phyloP scores from a whole-genome alignment of 2,329 filamentous ascomycete genomes.

The Albifimbria verrucaria region DNA sequence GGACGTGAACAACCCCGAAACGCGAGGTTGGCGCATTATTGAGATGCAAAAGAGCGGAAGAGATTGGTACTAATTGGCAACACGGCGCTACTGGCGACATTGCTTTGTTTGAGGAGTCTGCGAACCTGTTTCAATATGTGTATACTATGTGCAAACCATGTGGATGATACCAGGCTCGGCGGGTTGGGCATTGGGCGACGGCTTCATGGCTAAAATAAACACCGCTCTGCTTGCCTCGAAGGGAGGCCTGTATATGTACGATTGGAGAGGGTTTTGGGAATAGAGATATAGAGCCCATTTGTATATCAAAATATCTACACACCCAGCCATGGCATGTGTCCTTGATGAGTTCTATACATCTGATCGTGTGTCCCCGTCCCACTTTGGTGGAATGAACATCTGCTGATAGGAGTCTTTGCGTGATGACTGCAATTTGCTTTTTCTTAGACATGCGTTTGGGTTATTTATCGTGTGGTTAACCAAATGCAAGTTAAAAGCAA shows the following conservation, averaged over 20 bases:
- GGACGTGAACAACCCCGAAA: conserved; percentile 96
- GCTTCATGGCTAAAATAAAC: conserved; percentile 14
- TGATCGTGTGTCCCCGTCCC: too few relatives aligned
- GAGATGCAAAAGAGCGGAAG: conserved; percentile 98
- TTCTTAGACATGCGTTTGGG: too few relatives aligned
- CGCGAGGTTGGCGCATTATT: conserved; percentile 93
- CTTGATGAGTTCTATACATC: too few relatives aligned
- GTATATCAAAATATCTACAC: background rate
- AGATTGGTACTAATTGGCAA: conserved; percentile 62
- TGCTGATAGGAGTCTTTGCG: too few relatives aligned
- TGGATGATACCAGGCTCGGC: conserved; percentile 15
- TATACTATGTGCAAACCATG: conserved; percentile 27
- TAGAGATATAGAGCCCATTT: conserved; percentile 12
- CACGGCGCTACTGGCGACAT: conserved; percentile 5
- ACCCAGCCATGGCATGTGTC: too few relatives aligned
- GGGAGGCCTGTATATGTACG: conserved; percentile 25
- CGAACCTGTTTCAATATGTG: conserved; percentile 28
- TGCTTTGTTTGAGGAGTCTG: conserved; percentile 6
- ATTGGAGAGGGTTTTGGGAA: conserved; percentile 16
- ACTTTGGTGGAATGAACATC: too few relatives aligned
- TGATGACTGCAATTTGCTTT: too few relatives aligned
- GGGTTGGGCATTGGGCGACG: conserved; percentile 16
- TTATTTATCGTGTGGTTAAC: too few relatives aligned
- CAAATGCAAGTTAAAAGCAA: too few relatives aligned
- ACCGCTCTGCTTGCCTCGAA: conserved; percentile 29